Evolutionary conservation across 352 stramenopile genomes (phyloP).

Genomic region (Phytopythium kandeliae): DNA sequence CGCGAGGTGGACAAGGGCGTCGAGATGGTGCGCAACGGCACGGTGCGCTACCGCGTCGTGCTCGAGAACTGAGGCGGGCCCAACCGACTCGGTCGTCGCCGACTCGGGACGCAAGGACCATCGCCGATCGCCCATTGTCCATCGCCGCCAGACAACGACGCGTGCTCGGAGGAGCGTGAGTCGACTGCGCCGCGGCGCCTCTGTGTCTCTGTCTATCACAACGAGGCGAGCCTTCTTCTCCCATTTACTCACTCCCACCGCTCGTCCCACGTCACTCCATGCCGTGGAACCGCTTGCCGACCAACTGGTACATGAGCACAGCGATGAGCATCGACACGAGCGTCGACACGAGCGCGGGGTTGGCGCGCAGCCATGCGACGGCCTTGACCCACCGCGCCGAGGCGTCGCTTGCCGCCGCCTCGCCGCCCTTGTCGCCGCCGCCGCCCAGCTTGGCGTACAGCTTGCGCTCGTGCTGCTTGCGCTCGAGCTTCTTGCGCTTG

Average conservation of each 20-base stretch:
- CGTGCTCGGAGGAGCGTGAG: too few species aligned
- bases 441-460: constrained; percentile 63
- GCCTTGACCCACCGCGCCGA: constrained; percentile 7
- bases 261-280: constrained; percentile 8
- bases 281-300: constrained; percentile 50
- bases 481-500: constrained; percentile 66
- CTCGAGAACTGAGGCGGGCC: constrained; percentile 8
- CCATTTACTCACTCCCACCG: too few species aligned
- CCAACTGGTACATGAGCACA: constrained; percentile 53
- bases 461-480: constrained; percentile 49
- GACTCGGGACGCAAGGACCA: too few species aligned
- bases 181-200: too few species aligned
- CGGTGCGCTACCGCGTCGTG: constrained; percentile 28
- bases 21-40: constrained; percentile 28
- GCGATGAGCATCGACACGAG: constrained; percentile 42
- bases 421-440: constrained; percentile 14
- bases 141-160: too few species aligned
- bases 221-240: too few species aligned
- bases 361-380: constrained; percentile 19
- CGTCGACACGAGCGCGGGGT: constrained; percentile 34
- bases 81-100: neutral
- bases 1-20: constrained; percentile 31
- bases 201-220: too few species aligned
- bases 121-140: too few species aligned
- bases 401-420: constrained; percentile 8